phyloP scores from a whole-genome alignment of 116 monocot genomes.

The Zostera marina region DNA sequence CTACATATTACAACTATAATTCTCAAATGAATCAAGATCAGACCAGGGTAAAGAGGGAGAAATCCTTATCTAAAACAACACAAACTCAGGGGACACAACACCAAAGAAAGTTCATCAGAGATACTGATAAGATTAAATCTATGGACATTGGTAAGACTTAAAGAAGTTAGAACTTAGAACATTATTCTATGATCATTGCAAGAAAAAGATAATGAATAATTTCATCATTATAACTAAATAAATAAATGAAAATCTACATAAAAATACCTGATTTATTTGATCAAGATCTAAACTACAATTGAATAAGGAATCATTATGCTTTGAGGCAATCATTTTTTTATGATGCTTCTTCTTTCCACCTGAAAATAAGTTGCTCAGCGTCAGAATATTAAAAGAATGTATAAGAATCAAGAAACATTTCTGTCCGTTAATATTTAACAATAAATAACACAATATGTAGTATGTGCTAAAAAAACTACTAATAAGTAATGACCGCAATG shows the following conservation, averaged over 20 bases:
- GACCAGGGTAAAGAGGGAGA: too few relatives aligned
- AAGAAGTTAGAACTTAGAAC: too few relatives aligned
- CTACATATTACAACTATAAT: too few relatives aligned
- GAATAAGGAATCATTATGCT: constrained; percentile 57
- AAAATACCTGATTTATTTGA: constrained; percentile 64
- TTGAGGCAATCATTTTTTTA: constrained; percentile 71
- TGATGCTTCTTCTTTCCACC: constrained; percentile 77
- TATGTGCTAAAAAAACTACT: not conserved
- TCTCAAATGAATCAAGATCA: too few relatives aligned
- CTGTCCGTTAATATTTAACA: not conserved
- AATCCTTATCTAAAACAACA: too few relatives aligned
- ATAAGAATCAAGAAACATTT: not conserved
- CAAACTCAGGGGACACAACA: too few relatives aligned
- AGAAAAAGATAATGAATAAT: not conserved
- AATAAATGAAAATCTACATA: not conserved
- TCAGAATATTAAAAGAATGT: not conserved
- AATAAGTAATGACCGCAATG: too few relatives aligned
- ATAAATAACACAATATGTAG: not conserved
- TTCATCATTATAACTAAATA: not conserved
- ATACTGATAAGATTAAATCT: too few relatives aligned
- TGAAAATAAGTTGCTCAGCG: constrained; percentile 10
- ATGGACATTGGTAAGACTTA: too few relatives aligned
- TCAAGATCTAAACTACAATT: constrained; percentile 85
- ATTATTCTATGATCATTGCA: too few relatives aligned
- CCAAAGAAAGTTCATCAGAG: too few relatives aligned